Evolutionary conservation across 768 basidiomycete species (phyloP).

Genomic region (Suillus paluster): DNA sequence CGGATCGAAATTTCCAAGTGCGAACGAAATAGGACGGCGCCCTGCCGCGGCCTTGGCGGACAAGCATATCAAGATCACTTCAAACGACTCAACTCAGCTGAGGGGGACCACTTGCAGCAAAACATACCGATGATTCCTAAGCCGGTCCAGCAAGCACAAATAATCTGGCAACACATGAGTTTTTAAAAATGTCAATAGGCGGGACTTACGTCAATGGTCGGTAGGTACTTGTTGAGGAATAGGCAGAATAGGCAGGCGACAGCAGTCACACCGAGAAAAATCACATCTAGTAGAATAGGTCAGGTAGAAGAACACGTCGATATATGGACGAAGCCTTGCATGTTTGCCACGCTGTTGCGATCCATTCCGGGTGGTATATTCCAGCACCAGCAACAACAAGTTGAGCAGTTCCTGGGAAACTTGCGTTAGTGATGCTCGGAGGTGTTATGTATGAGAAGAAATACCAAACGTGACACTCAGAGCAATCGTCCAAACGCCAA

Average conservation of each 20-base stretch:
- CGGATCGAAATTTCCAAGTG: slow-evolving; percentile 60
- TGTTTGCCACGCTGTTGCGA: slow-evolving; percentile 63
- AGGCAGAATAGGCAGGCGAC: slow-evolving; percentile 56
- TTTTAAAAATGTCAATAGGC: not conserved
- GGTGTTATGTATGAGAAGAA: not conserved
- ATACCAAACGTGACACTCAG: slow-evolving; percentile 65
- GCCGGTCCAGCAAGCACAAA: slow-evolving; percentile 69
- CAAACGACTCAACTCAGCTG: slow-evolving; percentile 17
- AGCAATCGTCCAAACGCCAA: slow-evolving; percentile 72
- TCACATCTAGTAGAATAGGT: slow-evolving; percentile 45
- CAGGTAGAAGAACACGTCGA: slow-evolving; percentile 7
- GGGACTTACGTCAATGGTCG: slow-evolving; percentile 49
- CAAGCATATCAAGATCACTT: slow-evolving; percentile 59
- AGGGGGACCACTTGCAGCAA: not conserved
- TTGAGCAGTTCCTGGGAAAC: slow-evolving; percentile 56
- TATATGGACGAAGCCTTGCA: slow-evolving; percentile 37
- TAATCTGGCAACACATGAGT: slow-evolving; percentile 39
- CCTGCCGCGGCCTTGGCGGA: slow-evolving; percentile 64
- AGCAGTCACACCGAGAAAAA: slow-evolving; percentile 59
- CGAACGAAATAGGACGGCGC: slow-evolving; percentile 57
- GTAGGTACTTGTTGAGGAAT: slow-evolving; percentile 57
- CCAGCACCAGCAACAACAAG: slow-evolving; percentile 61
- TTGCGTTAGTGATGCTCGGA: not conserved
- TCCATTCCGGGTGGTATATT: slow-evolving; percentile 63
- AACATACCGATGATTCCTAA: slow-evolving; percentile 54